Evolutionary conservation across 306 rosid genomes (phyloP), one percentile per base, ranked within the genome.

Genomic region (Pyrus communis): DNA sequence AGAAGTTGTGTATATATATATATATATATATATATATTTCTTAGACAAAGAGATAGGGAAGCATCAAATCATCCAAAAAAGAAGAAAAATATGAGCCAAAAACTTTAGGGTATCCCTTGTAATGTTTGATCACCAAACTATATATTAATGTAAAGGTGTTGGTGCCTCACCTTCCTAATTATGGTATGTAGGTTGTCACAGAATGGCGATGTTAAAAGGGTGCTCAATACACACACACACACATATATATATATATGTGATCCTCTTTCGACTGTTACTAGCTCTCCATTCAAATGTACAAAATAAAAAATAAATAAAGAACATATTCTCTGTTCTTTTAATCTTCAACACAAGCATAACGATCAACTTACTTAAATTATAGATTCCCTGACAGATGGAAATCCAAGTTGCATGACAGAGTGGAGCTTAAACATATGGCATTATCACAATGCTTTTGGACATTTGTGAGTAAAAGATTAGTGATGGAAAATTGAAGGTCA

Each of bases 11-110:
- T 30, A 65, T 25, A n/a, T n/a, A 25, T n/a, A 18, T 30, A 65
- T 5, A 38, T 30, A 65, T 5, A 38, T 30, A 65, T 6, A 40
- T 30, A 65, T n/a, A 18, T 14, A 43, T 30, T 1, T 59, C 52
- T 65, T 35, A 71, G 33, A 19, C 67, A 46, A 17, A 70, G 65
- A 59, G 14, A 75, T 31, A 67, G 11, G 46, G 42, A 31, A 63
- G 82, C 67, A 88, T 79, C 83, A 73, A 76, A 78, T 75, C 81
- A 81, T 52, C n/a, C 75, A 74, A 71, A 77, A 51, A 42, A 25
- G 28, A 78, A 61, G 68, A 61, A 61, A 45, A 14, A 58, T 49
- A 31, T 8, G 62, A 14, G 61, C n/a, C 60, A 42, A 70, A 40
- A 33, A 62, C 18, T 69, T 43, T 40, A 52, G 40, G 54, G 15